Base-by-base conservation (phyloP, 2,329 filamentous ascomycete species). In the Aspergillus fumigatus region DNA sequence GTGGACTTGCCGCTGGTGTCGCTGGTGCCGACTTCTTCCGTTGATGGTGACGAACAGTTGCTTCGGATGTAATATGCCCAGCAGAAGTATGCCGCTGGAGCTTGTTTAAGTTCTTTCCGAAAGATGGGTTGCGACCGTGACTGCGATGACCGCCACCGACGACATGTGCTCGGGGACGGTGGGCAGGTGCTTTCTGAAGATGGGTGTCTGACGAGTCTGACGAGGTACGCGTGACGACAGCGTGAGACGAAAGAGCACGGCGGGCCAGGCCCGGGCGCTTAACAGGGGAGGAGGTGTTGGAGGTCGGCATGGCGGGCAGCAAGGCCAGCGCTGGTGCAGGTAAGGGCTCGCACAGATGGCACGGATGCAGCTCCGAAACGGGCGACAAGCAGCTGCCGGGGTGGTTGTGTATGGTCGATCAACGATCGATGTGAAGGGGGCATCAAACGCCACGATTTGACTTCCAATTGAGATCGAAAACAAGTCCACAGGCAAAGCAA, bases 11-110 rank as follows among this genome's bases (percentile, higher is more conserved):
- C 19, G 72, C 66, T 23, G 77, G 77, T 25, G 75, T 78, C 23
- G 68, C 70, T 32, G 75, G 75, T 43, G 75, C 75, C 5, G 77
- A 79, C 60, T 76, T 78, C 65, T 78, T 78, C 58, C 76, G 72
- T 51, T 77, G 73, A 64, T 79, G 77, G 57, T 75, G 65, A 47
- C 71, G 69, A n/a, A 61, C 61, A 35, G 65, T 62, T 38, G 62
- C 61, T 54, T 75, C 70, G 35, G 68, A 59, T 23, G 61, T 62
- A 70, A 61, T 70, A 64, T 48, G 67, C 59, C 52, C 68, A 65
- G 48, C 67, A 64, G 53, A 76, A 63, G 52, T 51, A 50, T 62
- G 58, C 50, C 71, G 70, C 52, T 75, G 73, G 38, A 77, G 59
- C 61, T 78, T 79, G 62, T 73, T 74, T 50, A 78, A 63, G 52